A percentile compares a stretch with the other conserved stretches of the same genome.
Conservation (phyloP, 2,329 filamentous ascomycete species). For the Cordyceps militaris region DNA sequence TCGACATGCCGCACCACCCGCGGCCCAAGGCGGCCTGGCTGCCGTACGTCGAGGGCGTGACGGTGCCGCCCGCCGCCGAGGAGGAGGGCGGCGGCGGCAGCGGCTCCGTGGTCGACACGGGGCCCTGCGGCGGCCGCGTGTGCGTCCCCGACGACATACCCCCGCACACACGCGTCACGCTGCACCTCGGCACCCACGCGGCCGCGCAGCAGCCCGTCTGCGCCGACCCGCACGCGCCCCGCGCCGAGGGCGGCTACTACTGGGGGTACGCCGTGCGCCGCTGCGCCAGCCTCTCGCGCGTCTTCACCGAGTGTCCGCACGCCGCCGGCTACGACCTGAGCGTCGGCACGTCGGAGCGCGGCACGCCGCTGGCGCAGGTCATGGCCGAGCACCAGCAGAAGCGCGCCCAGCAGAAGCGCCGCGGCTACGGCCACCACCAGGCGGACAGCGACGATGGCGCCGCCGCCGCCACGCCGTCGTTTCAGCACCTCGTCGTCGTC, state of each 20-base stretch:
- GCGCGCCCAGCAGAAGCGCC: not conserved
- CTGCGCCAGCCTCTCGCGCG: slow-evolving; percentile 57
- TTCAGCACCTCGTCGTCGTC: slow-evolving; percentile 68
- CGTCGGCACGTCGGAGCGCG: slow-evolving; percentile 77
- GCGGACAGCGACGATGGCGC: not conserved
- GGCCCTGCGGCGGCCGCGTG: slow-evolving; percentile 43
- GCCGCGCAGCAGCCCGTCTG: slow-evolving; percentile 43
- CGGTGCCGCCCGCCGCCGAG: slow-evolving; percentile 28
- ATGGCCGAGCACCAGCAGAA: slow-evolving; percentile 30
- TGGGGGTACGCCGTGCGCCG: slow-evolving; percentile 74
- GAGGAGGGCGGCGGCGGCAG: slow-evolving; percentile 15
- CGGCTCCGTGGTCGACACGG: slow-evolving; percentile 52
- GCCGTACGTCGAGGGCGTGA: slow-evolving; percentile 71
- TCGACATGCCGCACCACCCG: slow-evolving; percentile 83
- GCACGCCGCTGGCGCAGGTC: slow-evolving; percentile 42
- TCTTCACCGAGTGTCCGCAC: slow-evolving; percentile 71
- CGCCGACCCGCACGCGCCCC: slow-evolving; percentile 60
- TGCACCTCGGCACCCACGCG: slow-evolving; percentile 51
- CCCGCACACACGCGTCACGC: slow-evolving; percentile 64
- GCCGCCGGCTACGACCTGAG: slow-evolving; percentile 75
- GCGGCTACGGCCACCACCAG: not conserved
- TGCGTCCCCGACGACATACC: slow-evolving; percentile 56
- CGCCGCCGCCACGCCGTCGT: slow-evolving; percentile 26
- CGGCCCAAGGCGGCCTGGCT: slow-evolving; percentile 65
- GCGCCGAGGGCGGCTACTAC: slow-evolving; percentile 73